Percentiles rank a stretch among this genome's conserved stretches.
These are phyloP conservation scores for Floccularia luteovirens DNA, from an alignment of 768 basidiomycete species.

Conservation along the genomic window DNA sequence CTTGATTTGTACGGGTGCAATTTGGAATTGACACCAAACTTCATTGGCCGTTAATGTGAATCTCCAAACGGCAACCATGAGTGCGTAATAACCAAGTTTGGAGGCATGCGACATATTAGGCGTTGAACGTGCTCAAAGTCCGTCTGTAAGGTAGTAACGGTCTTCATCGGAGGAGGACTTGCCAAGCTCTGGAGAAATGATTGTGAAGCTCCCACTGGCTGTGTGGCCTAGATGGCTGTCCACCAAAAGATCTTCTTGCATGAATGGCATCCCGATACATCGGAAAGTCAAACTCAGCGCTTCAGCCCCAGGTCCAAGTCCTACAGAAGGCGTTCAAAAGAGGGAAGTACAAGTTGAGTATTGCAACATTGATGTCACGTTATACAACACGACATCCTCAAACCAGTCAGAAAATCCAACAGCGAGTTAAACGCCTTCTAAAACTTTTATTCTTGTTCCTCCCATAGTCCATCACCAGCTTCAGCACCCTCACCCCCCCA, in stretches of 20 bases:
- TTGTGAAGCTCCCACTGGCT: constrained; percentile 71
- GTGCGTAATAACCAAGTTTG: too few species aligned
- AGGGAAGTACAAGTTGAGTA: constrained; percentile 71
- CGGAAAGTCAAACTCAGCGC: constrained; percentile 84
- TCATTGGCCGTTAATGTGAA: too few species aligned
- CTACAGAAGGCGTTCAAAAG: constrained; percentile 81
- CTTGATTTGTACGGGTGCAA: too few species aligned
- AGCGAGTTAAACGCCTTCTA: too few species aligned
- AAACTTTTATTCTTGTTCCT: too few species aligned
- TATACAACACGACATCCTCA: constrained; percentile 4
- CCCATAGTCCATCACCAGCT: constrained; percentile 57
- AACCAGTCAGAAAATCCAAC: not conserved
- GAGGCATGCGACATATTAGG: too few species aligned
- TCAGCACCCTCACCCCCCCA: constrained; percentile 77
- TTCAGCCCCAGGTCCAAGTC: constrained; percentile 83
- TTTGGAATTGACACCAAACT: too few species aligned
- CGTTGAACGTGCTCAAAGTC: too few species aligned
- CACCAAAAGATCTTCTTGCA: constrained; percentile 75
- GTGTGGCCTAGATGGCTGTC: constrained; percentile 62
- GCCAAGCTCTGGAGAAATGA: constrained; percentile 90
- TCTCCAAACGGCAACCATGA: too few species aligned
- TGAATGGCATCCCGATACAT: constrained; percentile 85
- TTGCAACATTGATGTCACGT: constrained; percentile 58
- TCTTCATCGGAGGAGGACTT: too few species aligned
- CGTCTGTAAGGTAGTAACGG: too few species aligned